Conservation (phyloP, 305 asterid genomes). For the Euphrasia arctica region DNA sequence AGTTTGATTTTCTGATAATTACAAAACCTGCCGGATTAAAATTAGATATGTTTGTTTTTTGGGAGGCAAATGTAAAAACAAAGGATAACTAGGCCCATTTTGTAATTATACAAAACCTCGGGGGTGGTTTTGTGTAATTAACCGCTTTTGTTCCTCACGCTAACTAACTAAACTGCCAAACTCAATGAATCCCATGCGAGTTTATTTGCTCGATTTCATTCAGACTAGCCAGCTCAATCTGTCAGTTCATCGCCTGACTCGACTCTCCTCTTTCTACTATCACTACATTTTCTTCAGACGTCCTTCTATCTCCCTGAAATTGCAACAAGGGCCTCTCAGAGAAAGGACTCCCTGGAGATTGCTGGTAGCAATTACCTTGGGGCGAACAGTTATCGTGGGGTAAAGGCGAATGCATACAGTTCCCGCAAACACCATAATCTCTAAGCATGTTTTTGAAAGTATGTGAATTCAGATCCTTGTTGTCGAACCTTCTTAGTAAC, state of each 20-base stretch:
- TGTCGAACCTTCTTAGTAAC: slow-evolving; percentile 26
- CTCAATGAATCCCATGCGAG: slow-evolving; percentile 14
- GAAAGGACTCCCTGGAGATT: neutral
- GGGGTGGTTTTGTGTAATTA: too few relatives aligned
- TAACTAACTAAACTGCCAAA: neutral
- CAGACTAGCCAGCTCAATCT: slow-evolving; percentile 14
- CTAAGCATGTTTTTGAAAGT: slow-evolving; percentile 5
- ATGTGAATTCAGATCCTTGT: slow-evolving; percentile 23
- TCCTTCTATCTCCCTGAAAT: neutral
- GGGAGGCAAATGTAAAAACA: too few relatives aligned
- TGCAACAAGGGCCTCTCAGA: neutral
- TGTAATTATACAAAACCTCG: too few relatives aligned
- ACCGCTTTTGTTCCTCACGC: too few relatives aligned
- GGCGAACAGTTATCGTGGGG: neutral
- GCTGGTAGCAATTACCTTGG: neutral
- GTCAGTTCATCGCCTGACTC: slow-evolving; percentile 1
- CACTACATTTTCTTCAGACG: slow-evolving; percentile 1
- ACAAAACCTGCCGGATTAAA: too few relatives aligned
- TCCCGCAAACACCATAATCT: neutral
- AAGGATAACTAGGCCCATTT: too few relatives aligned
- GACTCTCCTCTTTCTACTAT: neutral
- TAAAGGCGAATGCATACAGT: slow-evolving; percentile 1
- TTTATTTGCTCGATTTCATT: neutral
- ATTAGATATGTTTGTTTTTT: too few relatives aligned
- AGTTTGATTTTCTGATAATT: too few relatives aligned